Base-by-base conservation (phyloP, 2,329 filamentous ascomycete genomes). In the Pseudogymnoascus sp. region DNA sequence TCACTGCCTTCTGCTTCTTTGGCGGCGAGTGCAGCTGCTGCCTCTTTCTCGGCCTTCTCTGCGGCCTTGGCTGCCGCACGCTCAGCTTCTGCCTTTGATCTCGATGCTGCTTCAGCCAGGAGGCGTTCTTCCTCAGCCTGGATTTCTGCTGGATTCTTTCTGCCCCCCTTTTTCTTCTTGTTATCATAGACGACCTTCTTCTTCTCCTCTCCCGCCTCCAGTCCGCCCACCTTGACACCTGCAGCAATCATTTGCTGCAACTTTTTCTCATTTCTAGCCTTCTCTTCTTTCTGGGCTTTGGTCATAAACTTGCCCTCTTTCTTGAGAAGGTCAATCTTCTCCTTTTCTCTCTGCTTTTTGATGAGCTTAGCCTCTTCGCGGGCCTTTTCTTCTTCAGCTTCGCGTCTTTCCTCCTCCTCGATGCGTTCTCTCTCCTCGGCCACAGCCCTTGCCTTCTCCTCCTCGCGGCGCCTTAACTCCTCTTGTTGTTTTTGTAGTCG, bases 331-430 rank as follows among this genome's bases (percentile, higher is more conserved):
- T 95, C 91, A 65, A 93, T 87, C 76, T 84, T 90, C 75, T 93
- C 89, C 80, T 90, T 93, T 71, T 96, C 91, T 73, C 85, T 91
- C 71, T 91, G 89, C 80, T 93, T 95, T 82, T 90, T 93, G 46
- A 86, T 77, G 1, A 86, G 86, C 76, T 85, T 90, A 61, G 86
- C 85, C 72, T 93, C 91, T 70, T 90, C 89, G 68, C 80, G 86
- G 64, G 81, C 82, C 77, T 87, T 86, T 64, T 78, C 75, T 70
- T 93, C 90, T 74, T 93, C 91, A 7, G 80, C 84, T 40, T 82
- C 83, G 62, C 77, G 74, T 59, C 81, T 80, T 73, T 90, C 87
- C 65, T 88, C 81, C 69, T 89, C 88, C 69, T 87, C 88, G 29
- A 86, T 74, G 17, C 82, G 80, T 10, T 82, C 83, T 74, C 83